Conservation (phyloP, 2,329 filamentous ascomycete genomes). For the Niveomyces coronatus region DNA sequence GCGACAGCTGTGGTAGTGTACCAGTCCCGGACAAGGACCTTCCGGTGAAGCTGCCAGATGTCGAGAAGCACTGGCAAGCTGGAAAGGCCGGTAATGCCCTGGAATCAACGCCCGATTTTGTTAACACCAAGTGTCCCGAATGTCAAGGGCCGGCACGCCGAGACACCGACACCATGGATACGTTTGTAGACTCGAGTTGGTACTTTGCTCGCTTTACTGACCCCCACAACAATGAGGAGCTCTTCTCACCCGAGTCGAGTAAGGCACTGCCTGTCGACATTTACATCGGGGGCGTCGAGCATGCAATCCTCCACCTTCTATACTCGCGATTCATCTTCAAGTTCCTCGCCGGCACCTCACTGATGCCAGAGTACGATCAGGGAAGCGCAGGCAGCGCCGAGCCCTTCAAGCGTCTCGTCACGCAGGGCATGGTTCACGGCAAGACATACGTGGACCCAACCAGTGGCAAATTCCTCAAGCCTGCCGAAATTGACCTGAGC, state of each 20-base stretch:
- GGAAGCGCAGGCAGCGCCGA: constrained; percentile 40
- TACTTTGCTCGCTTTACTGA: constrained; percentile 79
- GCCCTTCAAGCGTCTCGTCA: constrained; percentile 73
- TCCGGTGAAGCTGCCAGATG: constrained; percentile 62
- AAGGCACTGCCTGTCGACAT: constrained; percentile 65
- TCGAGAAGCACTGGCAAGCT: constrained; percentile 57
- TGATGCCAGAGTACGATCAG: constrained; percentile 31
- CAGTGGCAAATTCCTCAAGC: constrained; percentile 66
- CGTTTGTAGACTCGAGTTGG: constrained; percentile 92
- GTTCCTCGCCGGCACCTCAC: constrained; percentile 53
- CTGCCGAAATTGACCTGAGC: constrained; percentile 59
- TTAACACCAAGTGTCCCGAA: constrained; percentile 64
- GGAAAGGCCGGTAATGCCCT: constrained; percentile 69
- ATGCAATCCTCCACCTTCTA: constrained; percentile 80
- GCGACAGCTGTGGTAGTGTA: constrained; percentile 63
- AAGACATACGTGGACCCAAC: constrained; percentile 68
- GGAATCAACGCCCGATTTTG: constrained; percentile 60
- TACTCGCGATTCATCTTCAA: constrained; percentile 90
- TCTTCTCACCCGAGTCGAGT: constrained; percentile 51
- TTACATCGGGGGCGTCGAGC: constrained; percentile 85
- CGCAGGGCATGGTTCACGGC: constrained; percentile 90
- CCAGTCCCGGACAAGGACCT: constrained; percentile 68
- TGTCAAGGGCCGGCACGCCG: constrained; percentile 62
- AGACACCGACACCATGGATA: constrained; percentile 94
- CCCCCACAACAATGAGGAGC: constrained; percentile 48